Evolutionary conservation across 305 asterid species (phyloP).

Genomic region (Fraxinus albicans): DNA sequence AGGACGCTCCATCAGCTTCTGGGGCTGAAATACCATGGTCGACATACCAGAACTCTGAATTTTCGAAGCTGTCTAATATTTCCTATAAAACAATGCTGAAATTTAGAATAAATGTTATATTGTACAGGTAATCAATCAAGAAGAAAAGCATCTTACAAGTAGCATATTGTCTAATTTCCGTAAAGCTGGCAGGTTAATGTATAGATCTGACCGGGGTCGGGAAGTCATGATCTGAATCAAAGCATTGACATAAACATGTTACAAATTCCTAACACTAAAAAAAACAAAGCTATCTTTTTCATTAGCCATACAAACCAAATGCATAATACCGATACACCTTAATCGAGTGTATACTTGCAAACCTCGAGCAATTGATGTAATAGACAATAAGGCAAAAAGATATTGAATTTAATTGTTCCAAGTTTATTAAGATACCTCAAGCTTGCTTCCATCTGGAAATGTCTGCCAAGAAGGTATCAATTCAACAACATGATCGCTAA

Average conservation of each 20-base stretch:
- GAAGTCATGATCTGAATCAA: slow-evolving; percentile 67
- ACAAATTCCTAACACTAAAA: background rate
- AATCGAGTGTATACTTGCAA: background rate
- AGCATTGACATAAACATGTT: background rate
- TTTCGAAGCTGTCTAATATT: slow-evolving; percentile 57
- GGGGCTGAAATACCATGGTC: slow-evolving; percentile 61
- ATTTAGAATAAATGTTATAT: background rate
- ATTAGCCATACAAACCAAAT: background rate
- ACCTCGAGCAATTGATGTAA: background rate
- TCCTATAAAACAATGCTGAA: slow-evolving; percentile 40
- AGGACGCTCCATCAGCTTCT: slow-evolving; percentile 52
- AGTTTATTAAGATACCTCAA: slow-evolving; percentile 44
- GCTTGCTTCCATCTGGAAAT: slow-evolving; percentile 74
- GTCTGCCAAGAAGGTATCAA: slow-evolving; percentile 74
- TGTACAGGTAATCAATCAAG: background rate
- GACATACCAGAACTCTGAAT: slow-evolving; percentile 79
- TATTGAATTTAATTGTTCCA: background rate
- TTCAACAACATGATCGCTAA: slow-evolving; percentile 81
- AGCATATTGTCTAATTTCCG: slow-evolving; percentile 81
- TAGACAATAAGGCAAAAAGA: background rate
- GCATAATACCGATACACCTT: background rate
- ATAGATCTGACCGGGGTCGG: slow-evolving; percentile 68
- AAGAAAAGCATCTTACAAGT: slow-evolving; percentile 46
- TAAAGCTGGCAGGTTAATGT: slow-evolving; percentile 77
- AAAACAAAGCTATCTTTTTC: background rate